Conservation (phyloP, 1,139 yeast genomes). For the Blastobotrys malaysiensis region DNA sequence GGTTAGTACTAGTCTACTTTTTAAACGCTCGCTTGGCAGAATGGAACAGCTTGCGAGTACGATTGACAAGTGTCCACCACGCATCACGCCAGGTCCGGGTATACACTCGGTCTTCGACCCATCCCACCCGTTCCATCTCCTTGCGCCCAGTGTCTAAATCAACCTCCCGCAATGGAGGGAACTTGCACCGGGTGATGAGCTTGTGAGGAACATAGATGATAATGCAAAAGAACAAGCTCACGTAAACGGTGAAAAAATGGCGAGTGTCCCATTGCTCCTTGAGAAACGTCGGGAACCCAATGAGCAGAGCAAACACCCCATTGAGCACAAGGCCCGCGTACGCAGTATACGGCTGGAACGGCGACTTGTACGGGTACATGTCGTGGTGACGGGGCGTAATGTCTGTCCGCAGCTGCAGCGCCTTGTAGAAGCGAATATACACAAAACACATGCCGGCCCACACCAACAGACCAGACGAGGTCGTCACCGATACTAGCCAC, state of each 20-base stretch:
- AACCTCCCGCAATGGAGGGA: constrained; percentile 57
- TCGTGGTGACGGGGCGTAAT: constrained; percentile 23
- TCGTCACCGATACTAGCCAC: constrained; percentile 56
- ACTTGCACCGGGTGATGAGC: constrained; percentile 45
- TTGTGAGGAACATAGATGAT: constrained; percentile 54
- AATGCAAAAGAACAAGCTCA: constrained; percentile 52
- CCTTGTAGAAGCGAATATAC: constrained; percentile 64
- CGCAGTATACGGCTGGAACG: constrained; percentile 72
- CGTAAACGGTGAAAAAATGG: constrained; percentile 64
- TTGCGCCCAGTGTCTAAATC: constrained; percentile 78
- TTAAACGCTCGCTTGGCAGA: neutral
- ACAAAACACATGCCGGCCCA: constrained; percentile 82
- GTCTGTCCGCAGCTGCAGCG: constrained; percentile 47
- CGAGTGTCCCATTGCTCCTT: constrained; percentile 56
- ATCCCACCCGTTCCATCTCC: constrained; percentile 42
- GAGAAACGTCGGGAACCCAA: constrained; percentile 65
- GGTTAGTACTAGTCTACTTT: neutral
- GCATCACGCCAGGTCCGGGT: constrained; percentile 4
- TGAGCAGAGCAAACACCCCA: constrained; percentile 48
- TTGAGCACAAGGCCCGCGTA: constrained; percentile 60
- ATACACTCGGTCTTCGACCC: constrained; percentile 36
- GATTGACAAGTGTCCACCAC: neutral
- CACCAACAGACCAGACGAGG: constrained; percentile 66
- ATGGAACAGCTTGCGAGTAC: neutral
- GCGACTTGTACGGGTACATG: constrained; percentile 65